phyloP scores from a whole-genome alignment of 345 rosid species.

The Euphorbia tirucalli region DNA sequence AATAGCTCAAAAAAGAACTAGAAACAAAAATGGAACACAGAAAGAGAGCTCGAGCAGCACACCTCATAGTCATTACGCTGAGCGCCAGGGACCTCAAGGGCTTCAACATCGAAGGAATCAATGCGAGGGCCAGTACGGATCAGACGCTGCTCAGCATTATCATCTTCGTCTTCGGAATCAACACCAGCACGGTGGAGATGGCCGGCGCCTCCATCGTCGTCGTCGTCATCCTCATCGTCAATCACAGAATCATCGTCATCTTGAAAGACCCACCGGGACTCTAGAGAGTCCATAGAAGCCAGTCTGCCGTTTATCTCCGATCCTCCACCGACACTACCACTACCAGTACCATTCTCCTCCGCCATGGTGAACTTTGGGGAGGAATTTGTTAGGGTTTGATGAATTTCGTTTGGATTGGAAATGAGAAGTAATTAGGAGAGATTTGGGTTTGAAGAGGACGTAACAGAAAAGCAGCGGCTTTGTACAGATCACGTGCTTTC shows the following conservation, averaged over 20 bases:
- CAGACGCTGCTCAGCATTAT: constrained; percentile 65
- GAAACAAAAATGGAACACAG: not conserved
- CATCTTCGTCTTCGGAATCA: constrained; percentile 77
- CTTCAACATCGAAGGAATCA: constrained; percentile 96
- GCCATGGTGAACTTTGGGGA: constrained; percentile 39
- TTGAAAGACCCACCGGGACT: constrained; percentile 93
- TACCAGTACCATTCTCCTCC: constrained; percentile 47
- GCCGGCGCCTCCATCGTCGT: constrained; percentile 31
- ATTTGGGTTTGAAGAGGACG: not conserved
- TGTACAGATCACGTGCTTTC: not conserved
- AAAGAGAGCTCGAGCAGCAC: not conserved
- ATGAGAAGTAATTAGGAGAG: not conserved
- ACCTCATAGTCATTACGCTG: constrained; percentile 78
- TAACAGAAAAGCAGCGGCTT: not conserved
- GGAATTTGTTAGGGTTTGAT: not conserved
- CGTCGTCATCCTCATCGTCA: constrained; percentile 44
- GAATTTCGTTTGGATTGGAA: not conserved
- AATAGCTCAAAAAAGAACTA: not conserved
- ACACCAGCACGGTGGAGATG: constrained; percentile 31
- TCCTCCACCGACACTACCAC: constrained; percentile 36
- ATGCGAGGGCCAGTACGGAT: constrained; percentile 85
- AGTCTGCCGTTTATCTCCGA: constrained; percentile 50
- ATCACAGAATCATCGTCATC: constrained; percentile 75
- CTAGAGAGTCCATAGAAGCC: constrained; percentile 71
- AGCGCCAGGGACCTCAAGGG: constrained; percentile 87